A percentile compares a stretch with the other conserved stretches of the same genome.
phyloP scores from a whole-genome alignment of 2,329 filamentous ascomycete species.

The Verticillium tricorpus region DNA sequence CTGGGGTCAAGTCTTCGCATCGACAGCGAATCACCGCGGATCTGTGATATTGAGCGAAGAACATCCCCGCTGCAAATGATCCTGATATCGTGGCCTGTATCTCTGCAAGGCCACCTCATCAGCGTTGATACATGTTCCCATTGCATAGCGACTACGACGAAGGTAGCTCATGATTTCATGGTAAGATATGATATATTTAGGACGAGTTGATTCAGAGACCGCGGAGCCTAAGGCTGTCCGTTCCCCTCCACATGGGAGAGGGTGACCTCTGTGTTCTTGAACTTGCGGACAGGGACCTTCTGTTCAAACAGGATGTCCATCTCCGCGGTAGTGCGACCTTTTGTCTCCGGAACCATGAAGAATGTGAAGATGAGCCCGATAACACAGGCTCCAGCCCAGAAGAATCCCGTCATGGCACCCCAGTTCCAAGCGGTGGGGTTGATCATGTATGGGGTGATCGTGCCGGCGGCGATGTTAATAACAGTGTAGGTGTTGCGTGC shows the following conservation, averaged over 20 bases:
- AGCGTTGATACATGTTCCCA: too few relatives aligned
- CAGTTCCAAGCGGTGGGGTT: slow-evolving; percentile 24
- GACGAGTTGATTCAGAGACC: too few relatives aligned
- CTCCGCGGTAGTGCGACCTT: slow-evolving; percentile 20
- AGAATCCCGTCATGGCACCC: slow-evolving; percentile 30
- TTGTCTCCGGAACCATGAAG: slow-evolving; percentile 21
- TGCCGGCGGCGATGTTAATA: slow-evolving; percentile 28
- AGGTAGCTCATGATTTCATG: too few relatives aligned
- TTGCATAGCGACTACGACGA: too few relatives aligned
- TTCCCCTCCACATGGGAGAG: background rate
- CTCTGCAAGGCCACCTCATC: too few relatives aligned
- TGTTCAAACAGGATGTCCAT: slow-evolving; percentile 20
- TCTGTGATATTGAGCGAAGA: too few relatives aligned
- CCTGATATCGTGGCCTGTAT: too few relatives aligned
- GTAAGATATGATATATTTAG: too few relatives aligned
- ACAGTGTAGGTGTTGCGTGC: slow-evolving; percentile 32
- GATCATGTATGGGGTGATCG: slow-evolving; percentile 26
- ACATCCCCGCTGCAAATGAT: too few relatives aligned
- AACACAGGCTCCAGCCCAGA: slow-evolving; percentile 14
- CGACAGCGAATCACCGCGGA: too few relatives aligned
- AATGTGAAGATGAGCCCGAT: slow-evolving; percentile 16
- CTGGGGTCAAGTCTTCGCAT: too few relatives aligned
- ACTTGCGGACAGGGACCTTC: slow-evolving; percentile 12
- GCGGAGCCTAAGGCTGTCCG: too few relatives aligned
- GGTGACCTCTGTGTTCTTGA: slow-evolving; percentile 2